phyloP scores from a whole-genome alignment of 2,329 filamentous ascomycete genomes.

The Plectosphaerella plurivora region DNA sequence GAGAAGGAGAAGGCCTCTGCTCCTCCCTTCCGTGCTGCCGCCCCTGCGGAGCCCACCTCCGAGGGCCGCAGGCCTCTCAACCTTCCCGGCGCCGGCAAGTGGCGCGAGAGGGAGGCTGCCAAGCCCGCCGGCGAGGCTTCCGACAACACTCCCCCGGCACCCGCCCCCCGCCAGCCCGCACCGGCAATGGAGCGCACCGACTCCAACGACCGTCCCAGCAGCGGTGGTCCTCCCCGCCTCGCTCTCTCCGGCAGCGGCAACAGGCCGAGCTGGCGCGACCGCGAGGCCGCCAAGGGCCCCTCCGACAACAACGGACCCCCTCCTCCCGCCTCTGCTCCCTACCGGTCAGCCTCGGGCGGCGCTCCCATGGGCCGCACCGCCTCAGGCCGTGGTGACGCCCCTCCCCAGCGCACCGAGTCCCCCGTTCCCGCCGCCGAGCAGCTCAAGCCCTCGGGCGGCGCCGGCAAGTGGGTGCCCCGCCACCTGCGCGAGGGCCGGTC shows the following conservation, averaged over 20 bases:
- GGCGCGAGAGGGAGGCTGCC: constrained; percentile 35
- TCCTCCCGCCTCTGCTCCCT: constrained; percentile 42
- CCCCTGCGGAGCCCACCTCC: constrained; percentile 15
- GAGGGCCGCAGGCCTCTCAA: constrained; percentile 19
- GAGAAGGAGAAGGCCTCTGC: constrained; percentile 50
- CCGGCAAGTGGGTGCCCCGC: constrained; percentile 57
- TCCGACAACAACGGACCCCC: constrained; percentile 41
- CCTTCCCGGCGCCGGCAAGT: constrained; percentile 31
- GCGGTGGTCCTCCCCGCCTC: constrained; percentile 56
- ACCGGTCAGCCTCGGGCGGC: constrained; percentile 30
- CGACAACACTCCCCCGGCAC: constrained; percentile 20
- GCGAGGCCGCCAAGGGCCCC: constrained; percentile 48
- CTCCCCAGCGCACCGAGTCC: constrained; percentile 34
- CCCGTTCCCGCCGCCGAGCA: constrained; percentile 39
- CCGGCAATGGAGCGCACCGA: constrained; percentile 39
- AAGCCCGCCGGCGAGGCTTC: constrained; percentile 22
- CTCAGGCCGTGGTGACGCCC: constrained; percentile 36
- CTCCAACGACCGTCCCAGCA: constrained; percentile 34
- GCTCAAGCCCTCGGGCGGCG: constrained; percentile 45
- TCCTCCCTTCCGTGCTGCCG: constrained; percentile 34
- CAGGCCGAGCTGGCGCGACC: constrained; percentile 70
- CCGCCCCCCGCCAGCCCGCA: constrained; percentile 12
- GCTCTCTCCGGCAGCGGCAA: constrained; percentile 52
- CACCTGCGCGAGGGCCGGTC: constrained; percentile 31
- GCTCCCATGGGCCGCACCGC: constrained; percentile 37